phyloP scores from a whole-genome alignment of 352 stramenopile species.

The Globisporangium alternatum region DNA sequence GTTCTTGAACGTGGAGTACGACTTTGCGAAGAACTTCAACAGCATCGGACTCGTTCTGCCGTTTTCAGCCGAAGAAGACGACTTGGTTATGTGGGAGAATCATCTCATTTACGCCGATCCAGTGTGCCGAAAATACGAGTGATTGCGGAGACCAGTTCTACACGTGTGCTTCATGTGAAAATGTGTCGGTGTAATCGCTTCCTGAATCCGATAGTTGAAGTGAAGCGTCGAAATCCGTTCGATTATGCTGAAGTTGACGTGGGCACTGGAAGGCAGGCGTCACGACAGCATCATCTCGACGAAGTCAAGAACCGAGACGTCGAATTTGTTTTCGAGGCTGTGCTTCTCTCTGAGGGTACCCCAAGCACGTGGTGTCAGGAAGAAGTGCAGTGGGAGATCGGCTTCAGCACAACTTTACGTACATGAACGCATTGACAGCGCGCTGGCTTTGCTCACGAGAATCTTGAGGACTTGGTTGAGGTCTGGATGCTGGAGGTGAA shows the following conservation, averaged over 20 bases:
- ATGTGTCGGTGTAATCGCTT: not conserved
- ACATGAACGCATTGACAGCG: conserved; percentile 32
- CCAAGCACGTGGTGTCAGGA: not conserved
- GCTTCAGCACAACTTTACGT: conserved; percentile 6
- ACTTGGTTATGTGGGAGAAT: conserved; percentile 80
- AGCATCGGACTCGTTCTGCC: conserved; percentile 76
- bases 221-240: not conserved
- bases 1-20: conserved; percentile 83
- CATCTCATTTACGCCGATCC: conserved; percentile 80
- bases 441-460: conserved; percentile 5
- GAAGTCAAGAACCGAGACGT: conserved; percentile 55
- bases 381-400: not conserved
- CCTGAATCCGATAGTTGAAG: not conserved
- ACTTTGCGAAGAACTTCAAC: conserved; percentile 83
- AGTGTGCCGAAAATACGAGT: conserved; percentile 84
- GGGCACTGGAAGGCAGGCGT: conserved; percentile 4
- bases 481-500: not conserved
- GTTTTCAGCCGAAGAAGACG: conserved; percentile 81
- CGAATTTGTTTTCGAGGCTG: conserved; percentile 42
- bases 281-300: conserved; percentile 61
- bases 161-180: not conserved
- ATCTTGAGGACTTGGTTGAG: not conserved
- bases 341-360: conserved; percentile 34
- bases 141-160: conserved; percentile 18
- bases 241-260: not conserved